Base-by-base conservation (phyloP, 805 yeast genomes). In the Saccharomycopsis microspora region DNA sequence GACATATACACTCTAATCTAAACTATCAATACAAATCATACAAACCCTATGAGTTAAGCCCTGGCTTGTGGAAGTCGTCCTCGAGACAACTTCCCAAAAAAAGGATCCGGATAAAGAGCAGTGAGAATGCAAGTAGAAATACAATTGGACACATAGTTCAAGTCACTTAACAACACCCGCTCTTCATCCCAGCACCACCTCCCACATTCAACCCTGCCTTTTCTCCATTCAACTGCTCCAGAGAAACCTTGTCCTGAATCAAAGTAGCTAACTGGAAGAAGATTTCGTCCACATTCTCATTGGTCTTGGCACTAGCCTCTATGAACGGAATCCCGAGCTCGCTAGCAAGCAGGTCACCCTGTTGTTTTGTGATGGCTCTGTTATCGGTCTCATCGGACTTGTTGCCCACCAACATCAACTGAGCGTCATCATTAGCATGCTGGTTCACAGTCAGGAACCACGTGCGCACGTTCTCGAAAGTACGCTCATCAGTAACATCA, bases 391-490 rank as follows among this genome's bases (percentile, higher is more conserved):
- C 93, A 61, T 93, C 99, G 64, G 85, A 82, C 72, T 93, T 93
- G 74, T 93, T 93, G 55, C 97, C 99, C 10, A 93, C 97, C 56
- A 93, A 72, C 61, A 90, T 81, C 61, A 93, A 73, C 65, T 88
- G 95, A 9, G 96, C 96, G 60, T 89, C 96, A 55, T 89, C 97
- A 58, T 83, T 85, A 39, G 97, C 98, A 59, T 93, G 96, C 64
- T 89, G 96, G 62, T 87, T 85, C 43, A 93, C 97, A 10, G 97
- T 90, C 59, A 84, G 80, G 70, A 78, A 87, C 99, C 99, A 93
- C 60, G 85, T 85, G 63, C 86, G 86, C 53, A 93, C 86, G 62
- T 88, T 85, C 60, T 83, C 86, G 69, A 90, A 93, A 32, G 96
- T 85, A 65, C 90, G 81, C 61, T 89, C 90, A 61, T 85, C 93